Conservation (phyloP, 257 asterid genomes). For the Anisodus acutangulus region DNA sequence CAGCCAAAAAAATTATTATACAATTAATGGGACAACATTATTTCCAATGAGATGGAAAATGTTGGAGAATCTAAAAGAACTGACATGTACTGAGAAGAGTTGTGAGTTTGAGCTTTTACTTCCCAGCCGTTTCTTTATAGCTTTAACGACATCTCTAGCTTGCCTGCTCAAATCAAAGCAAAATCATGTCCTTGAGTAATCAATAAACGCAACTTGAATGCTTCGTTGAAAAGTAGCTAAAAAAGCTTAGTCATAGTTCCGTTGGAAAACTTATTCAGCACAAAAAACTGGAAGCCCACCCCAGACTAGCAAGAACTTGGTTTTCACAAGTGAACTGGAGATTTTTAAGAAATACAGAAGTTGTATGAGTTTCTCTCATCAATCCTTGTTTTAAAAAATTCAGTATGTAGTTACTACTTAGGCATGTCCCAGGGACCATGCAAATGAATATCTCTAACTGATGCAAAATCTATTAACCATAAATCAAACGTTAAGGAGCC, state of each 20-base stretch:
- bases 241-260: not conserved
- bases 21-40: not conserved
- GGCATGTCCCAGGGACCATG: slow-evolving; percentile 14
- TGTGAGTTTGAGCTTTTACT: slow-evolving; percentile 67
- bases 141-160: slow-evolving; percentile 89
- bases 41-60: slow-evolving; percentile 17
- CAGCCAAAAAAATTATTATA: not conserved
- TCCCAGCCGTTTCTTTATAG: slow-evolving; percentile 86
- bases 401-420: not conserved
- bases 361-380: not conserved
- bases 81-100: slow-evolving; percentile 74
- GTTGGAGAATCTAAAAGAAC: slow-evolving; percentile 37
- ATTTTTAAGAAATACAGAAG: not conserved
- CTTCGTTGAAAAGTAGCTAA: not conserved
- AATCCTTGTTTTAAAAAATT: not conserved
- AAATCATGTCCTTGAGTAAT: not conserved
- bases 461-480: not conserved
- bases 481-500: not conserved
- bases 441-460: slow-evolving; percentile 14
- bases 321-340: not conserved
- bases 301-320: not conserved
- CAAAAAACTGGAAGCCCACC: not conserved
- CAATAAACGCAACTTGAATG: slow-evolving; percentile 15
- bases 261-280: not conserved
- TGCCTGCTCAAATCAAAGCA: slow-evolving; percentile 46